Base-by-base conservation (phyloP, 768 basidiomycete genomes). In the Dentipellis fragilis region DNA sequence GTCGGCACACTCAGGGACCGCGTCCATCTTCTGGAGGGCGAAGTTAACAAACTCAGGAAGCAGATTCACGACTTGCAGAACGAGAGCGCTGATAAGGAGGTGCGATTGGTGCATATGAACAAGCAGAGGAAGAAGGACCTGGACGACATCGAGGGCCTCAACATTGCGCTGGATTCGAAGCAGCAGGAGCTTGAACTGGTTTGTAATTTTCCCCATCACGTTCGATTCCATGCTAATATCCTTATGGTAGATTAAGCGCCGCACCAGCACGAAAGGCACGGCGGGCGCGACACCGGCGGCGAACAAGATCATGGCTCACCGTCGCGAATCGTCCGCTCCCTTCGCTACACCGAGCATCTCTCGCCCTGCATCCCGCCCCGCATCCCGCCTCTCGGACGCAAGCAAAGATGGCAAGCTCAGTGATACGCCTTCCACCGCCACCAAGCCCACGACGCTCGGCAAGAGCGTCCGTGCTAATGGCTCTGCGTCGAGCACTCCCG, bases 131-230 rank as follows among this genome's bases (percentile, higher is more conserved):
- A 73, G 0, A 75, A 83, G 64, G 79, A 86, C 58, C 84, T 85
- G 67, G 86, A 93, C 45, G 93, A 95, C 68, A 67, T 87, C 19
- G 69, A 79, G 49, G 87, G 89, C n/a, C 70, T 95, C 62, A 93
- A 95, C 63, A 92, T 94, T 37, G 93, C 93, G 0, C 70, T 96
- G 54, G 91, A 94, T 68, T 85, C 91, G 22, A 96, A 96, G 70
- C 93, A 96, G 64, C 92, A 94, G 67, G 93, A 95, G 67, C 72
- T 96, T 39, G 92, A 95, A 66, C 66, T 94, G 68, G 93, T 96
- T 57, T 53, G 81, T 75, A 3, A 17, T 45, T 29, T 17, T 63
- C 40, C 12, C 39, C 34, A 51, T 59, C 12, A 14, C 29, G 8
- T n/a, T 7, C 29, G 10, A 14, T 37, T 11, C 35, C 21, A 7